Evolutionary conservation across 2,329 filamentous ascomycete genomes (phyloP), one percentile per base, ranked within the genome.

Genomic region (Penicillium sclerotigenum): DNA sequence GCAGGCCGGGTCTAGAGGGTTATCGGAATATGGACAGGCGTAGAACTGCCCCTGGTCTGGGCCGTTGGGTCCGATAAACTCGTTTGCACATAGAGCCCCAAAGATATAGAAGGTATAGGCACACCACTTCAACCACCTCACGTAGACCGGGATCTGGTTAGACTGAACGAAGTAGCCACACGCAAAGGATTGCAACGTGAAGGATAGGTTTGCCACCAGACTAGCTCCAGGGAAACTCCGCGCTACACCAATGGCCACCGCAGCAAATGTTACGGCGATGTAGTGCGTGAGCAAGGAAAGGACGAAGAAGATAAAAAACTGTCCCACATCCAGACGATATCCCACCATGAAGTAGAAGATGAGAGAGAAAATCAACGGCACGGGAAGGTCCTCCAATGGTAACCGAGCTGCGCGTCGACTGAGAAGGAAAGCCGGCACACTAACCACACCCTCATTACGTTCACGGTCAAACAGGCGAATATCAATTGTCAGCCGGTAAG

Each of bases 281-380:
- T 90, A 90, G 57, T 92, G 89, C 42, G 84, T 86, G 3, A 91
- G 70, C 5, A 92, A 71, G 0, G 86, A 81, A 36, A 91, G 79
- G 3, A 80, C 77, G 60, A 91, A 87, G 74, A 91, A 92, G 0
- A 81, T 85, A 56, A 92, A 86, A 71, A 91, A 91, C 52, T 87
- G 83, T 1, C 66, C 72, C 0, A 80, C 83, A 9, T 86, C 81
- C 3, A 80, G 77, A 45, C 88, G 83, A 62, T 91, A 89, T 0
- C 87, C 88, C 7, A 85, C 83, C 86, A 91, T 90, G 69, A 90
- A 91, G 71, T 91, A 92, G 66, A 86, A 87, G 8, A 91, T 86
- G 2, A 85, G 73, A 6, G 85, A 85, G 66, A 87, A 91, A 4
- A 90, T 69, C 16, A 90, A 79, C 0, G 88, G 88, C 1, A 90